Percentiles rank a stretch among this genome's conserved stretches.
phyloP scores from a whole-genome alignment of 768 basidiomycete genomes.

The Leucosporidium yakuticum region DNA sequence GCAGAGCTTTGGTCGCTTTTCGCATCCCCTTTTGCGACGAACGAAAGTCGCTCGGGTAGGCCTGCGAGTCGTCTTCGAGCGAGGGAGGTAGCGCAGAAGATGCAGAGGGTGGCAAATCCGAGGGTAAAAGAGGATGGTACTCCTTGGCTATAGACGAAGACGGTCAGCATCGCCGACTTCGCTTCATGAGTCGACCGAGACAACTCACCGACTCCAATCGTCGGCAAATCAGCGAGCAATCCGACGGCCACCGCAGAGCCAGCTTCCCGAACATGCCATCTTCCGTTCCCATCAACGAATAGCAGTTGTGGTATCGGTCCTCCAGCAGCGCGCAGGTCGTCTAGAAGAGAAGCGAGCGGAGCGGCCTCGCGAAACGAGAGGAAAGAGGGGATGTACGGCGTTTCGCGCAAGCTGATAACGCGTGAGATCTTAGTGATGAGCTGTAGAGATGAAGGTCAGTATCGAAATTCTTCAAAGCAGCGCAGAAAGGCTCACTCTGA shows the following conservation, averaged over 20 bases:
- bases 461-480: neutral
- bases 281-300: slow-evolving; percentile 41
- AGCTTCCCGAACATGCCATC: slow-evolving; percentile 39
- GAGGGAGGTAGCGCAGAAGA: neutral
- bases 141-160: slow-evolving; percentile 26
- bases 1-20: slow-evolving; percentile 6
- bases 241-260: slow-evolving; percentile 39
- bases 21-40: slow-evolving; percentile 35
- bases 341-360: slow-evolving; percentile 31
- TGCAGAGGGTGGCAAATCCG: neutral
- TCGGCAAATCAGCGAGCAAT: slow-evolving; percentile 36
- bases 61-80: neutral
- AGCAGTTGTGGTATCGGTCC: slow-evolving; percentile 38
- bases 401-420: slow-evolving; percentile 21
- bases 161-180: neutral
- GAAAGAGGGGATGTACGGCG: slow-evolving; percentile 41
- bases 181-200: neutral
- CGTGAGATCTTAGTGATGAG: slow-evolving; percentile 29
- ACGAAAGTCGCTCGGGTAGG: slow-evolving; percentile 10
- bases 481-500: slow-evolving; percentile 31
- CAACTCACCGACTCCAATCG: slow-evolving; percentile 32
- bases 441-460: slow-evolving; percentile 12
- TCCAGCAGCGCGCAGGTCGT: slow-evolving; percentile 22
- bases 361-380: slow-evolving; percentile 39
- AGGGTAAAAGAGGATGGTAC: slow-evolving; percentile 23